Conservation (phyloP, 768 basidiomycete genomes). For the Boletus rubroflammeus region DNA sequence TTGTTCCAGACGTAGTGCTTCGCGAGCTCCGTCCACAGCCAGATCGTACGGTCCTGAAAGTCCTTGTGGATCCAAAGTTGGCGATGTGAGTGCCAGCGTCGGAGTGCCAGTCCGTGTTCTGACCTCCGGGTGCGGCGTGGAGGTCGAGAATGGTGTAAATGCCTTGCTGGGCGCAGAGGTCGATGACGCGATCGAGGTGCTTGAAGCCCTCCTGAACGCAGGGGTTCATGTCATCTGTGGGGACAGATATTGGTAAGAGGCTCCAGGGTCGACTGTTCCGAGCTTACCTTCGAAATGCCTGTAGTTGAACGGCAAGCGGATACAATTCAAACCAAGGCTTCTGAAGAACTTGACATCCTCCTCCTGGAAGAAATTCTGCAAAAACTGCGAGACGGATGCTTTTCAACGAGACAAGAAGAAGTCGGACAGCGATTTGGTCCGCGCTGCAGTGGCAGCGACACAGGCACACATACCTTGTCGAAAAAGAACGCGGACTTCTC, state of each 20-base stretch:
- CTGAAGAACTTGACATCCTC: constrained; percentile 75
- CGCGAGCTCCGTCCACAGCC: constrained; percentile 77
- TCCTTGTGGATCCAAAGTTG: constrained; percentile 79
- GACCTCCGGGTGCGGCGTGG: constrained; percentile 72
- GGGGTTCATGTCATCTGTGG: constrained; percentile 69
- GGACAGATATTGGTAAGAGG: constrained; percentile 5
- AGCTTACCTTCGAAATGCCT: constrained; percentile 55
- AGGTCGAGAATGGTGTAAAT: constrained; percentile 81
- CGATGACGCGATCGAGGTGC: constrained; percentile 79
- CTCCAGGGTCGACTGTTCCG: not conserved
- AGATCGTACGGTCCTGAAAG: constrained; percentile 74
- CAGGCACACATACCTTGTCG: constrained; percentile 58
- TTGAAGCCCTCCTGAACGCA: constrained; percentile 71
- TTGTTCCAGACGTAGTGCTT: constrained; percentile 71
- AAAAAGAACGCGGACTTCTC: constrained; percentile 77
- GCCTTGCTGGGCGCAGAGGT: constrained; percentile 67
- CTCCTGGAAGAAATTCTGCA: constrained; percentile 81
- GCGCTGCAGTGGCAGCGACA: not conserved
- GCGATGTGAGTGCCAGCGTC: constrained; percentile 69
- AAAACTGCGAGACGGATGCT: constrained; percentile 45
- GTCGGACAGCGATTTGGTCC: not conserved
- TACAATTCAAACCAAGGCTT: constrained; percentile 74
- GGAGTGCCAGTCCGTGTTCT: constrained; percentile 78
- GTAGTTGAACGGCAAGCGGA: constrained; percentile 74
- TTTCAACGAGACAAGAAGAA: not conserved